Base-by-base conservation (phyloP, 225 moss, liverwort and hornwort genomes). In the Sphagnum tenellum region DNA sequence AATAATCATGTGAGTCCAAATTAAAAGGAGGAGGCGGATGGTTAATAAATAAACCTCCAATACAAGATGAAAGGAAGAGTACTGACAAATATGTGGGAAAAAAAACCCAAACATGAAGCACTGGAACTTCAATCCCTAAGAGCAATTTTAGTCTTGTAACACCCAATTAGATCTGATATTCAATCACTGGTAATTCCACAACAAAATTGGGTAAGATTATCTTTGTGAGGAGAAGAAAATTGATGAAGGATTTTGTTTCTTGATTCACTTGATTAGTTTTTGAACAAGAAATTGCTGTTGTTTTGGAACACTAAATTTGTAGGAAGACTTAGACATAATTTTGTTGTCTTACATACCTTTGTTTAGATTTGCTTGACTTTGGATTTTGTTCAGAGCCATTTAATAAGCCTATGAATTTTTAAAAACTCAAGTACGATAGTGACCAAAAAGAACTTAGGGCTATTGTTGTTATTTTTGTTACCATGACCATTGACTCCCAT, bases 21-120 rank as follows among this genome's bases (percentile, higher is more conserved):
- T 63, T 13, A 48, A 29, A 55, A 56, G 9, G n/a, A n/a, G n/a
- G 9, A 29, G 29, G 29, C 1, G 29, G 29, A 29, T 29, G 29
- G 29, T 0, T 29, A 29, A 29, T 29, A 1, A 29, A 29, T 29
- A 29, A 29, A 94, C 94, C 89, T 94, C 94, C 94, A 94, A 50
- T 89, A 79, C 78, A 94, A 81, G 56, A 75, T 79, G 44, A 91
- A 80, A 13, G 94, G 94, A 57, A 89, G 74, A 60, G 89, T 87
- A 68, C 90, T 89, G 59, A 94, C 59, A 56, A 94, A 83, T 29
- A 29, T 29, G 29, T 29, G 29, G n/a, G n/a, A 29, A 29, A 29
- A 29, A 29, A 29, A 29, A 29, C 29, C 29, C 29, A 29, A 29
- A 29, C 29, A 29, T 29, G 29, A 29, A 29, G 1, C 29, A 29